Conservation (phyloP, 805 yeast genomes). For the Candida awuae region DNA sequence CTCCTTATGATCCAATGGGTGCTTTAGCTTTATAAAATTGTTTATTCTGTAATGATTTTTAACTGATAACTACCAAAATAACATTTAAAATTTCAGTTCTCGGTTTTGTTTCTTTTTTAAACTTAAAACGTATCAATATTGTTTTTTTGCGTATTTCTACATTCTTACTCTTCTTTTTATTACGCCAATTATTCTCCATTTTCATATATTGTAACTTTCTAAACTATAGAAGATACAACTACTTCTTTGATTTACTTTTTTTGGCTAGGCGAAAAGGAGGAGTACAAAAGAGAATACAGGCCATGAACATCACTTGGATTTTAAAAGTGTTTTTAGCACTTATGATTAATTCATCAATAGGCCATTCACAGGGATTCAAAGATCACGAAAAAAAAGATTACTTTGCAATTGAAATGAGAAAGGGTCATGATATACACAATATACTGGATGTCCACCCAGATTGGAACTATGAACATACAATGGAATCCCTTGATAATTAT, state of each 20-base stretch:
- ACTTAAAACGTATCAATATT: too few relatives aligned
- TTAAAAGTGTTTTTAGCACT: neutral
- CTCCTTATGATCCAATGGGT: conserved; percentile 78
- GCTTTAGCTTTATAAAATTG: conserved; percentile 41
- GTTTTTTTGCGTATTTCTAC: too few relatives aligned
- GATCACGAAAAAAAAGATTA: conserved; percentile 9
- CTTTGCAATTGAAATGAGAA: conserved; percentile 5
- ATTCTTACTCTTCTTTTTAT: neutral
- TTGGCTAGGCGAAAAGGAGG: too few relatives aligned
- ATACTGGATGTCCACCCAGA: conserved; percentile 34
- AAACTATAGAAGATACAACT: too few relatives aligned
- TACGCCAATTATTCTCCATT: neutral
- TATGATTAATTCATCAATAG: neutral
- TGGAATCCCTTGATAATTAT: conserved; percentile 52
- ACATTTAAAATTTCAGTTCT: too few relatives aligned
- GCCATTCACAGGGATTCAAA: neutral
- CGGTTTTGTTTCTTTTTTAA: too few relatives aligned
- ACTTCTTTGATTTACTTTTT: too few relatives aligned
- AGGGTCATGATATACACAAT: conserved; percentile 6
- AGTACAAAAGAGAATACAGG: too few relatives aligned
- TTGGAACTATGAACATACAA: conserved; percentile 57
- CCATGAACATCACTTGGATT: too few relatives aligned
- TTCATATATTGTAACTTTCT: too few relatives aligned
- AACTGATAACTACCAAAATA: too few relatives aligned
- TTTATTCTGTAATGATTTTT: neutral